Evolutionary conservation across 208 protist genomes (phyloP), one percentile per base, ranked within the genome.

Genomic region (Plasmodiophora brassicae): DNA sequence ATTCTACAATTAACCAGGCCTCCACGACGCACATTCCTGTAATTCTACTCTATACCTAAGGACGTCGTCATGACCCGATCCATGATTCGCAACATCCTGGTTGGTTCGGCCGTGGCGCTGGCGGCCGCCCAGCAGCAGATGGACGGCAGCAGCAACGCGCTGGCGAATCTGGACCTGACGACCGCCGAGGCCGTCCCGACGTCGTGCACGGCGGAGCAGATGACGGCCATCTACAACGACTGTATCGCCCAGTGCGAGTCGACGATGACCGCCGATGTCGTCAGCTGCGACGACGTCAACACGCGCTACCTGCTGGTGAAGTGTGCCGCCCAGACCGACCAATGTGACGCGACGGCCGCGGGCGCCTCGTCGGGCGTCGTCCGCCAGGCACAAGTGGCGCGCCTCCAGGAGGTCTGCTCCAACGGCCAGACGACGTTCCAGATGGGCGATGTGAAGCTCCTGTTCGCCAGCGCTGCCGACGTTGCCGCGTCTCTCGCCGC

Each of bases 1-100:
- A 78, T 78, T 78, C 20, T 78, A 78, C 65, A 36, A 78, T 78
- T 78, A 78, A 78, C 41, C 65, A 38, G 65, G 5, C 65, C 10
- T 78, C 32, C 41, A 44, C n/a, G 65, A 78, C 65, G 41, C 32
- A 8, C 10, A 5, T 32, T 32, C 5, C n/a, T 32, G 5, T 78
- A 44, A 78, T 44, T 78, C 41, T 78, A 78, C 65, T 78, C 65
- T 78, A 78, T 44, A 38, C 65, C 65, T 78, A n/a, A 14, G 14
- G 32, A 38, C 5, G 32, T 38, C 20, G 20, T 5, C n/a, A 78
- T 78, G 65, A 44, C 65, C 10, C 65, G 65, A 38, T 78, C 65
- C 20, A 78, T 78, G 65, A 78, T 78, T 32, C 65, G 65, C 32
- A 78, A 78, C n/a, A 36, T 78, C 14, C 5, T 78, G 14, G 32